Base-by-base conservation (phyloP, 129 eudicot genomes). In the Pseudognaphalium luteoalbum region DNA sequence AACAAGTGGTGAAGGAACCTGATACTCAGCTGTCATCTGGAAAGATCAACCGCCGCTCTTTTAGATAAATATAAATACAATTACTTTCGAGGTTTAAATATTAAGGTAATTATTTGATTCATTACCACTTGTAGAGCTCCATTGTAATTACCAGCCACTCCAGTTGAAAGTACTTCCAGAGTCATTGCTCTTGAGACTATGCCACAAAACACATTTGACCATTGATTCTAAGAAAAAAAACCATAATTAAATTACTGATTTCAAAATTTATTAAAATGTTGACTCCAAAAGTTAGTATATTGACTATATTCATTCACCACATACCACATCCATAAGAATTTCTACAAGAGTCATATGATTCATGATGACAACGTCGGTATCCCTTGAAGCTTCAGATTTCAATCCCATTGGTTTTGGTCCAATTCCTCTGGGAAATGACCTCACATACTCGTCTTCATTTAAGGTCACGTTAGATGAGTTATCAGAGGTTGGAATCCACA, bases 71-170 rank as follows among this genome's bases (percentile, higher is more conserved):
- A 65, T 72, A 64, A 12, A 44, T 47, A 47, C n/a, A 47, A 14
- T 47, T 47, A 47, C 17, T 14, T 47, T 47, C 1, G 3, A 14
- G 54, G n/a, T 47, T 47, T 1, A 12, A 47, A 14, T 12, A 1
- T 47, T 47, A 47, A 47, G 54, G 17, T 47, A 47, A 47, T 4
- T 33, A 58, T 28, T 52, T 56, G 8, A 16, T 44, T n/a, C 60
- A 81, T 75, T 88, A 93, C 98, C 96, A 93, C 97, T 93, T 93
- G 98, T n/a, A 93, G 70, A 67, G 98, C 98, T 72, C 98, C 98
- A 80, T 93, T 88, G 76, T 87, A 91, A 81, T 87, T 93, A 37
- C 98, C 98, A 5, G 97, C 97, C 63, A 93, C 96, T 4, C 98
- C 97, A 51, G 97, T 90, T 33, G 98, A 93, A 44, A 93, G 85